Evolutionary conservation across 768 basidiomycete species (phyloP), one percentile per base, ranked within the genome.

Genomic region (Cantharellus anzutake): DNA sequence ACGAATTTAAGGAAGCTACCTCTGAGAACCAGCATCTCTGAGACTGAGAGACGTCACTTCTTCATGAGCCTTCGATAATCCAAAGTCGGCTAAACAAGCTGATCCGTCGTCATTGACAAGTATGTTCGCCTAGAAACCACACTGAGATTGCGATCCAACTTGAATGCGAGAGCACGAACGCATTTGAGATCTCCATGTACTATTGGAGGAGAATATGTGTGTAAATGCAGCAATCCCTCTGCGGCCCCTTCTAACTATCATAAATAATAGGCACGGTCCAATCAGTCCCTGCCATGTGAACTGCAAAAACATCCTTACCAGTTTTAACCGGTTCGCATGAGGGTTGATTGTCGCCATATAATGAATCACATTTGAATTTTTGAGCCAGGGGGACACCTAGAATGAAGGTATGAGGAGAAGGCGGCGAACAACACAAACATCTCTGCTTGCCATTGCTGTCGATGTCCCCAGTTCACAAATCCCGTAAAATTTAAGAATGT

Each of bases 121-220:
- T 37, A 57, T 57, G 38, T 57, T 57, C 5, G 35, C 56, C 56
- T 57, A 29, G 20, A 29, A 29, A 29, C 20, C 20, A 29, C 20
- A 57, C 34, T 14, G 5, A 41, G 41, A 37, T 14, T 55, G 11
- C 35, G 14, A 55, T 55, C 52, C 44, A 29, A 11, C 11, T 29
- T 11, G 44, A 55, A 55, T 14, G 52, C 11, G 11, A 39, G 16
- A 41, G 5, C 14, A 63, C 64, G 3, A 34, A 65, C 64, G n/a
- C 59, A 60, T 59, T 63, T 63, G 41, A 65, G 37, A 48, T 65
- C 64, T 4, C 61, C 60, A 40, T 65, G 64, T 14, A 63, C 64
- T 2, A 65, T 52, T 2, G 60, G 50, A 56, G 62, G 62, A 40
- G 50, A 42, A 44, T 50, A 60, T 14, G 5, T 52, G 42, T 65